Evolutionary conservation across 2,329 filamentous ascomycete genomes (phyloP), one percentile per base, ranked within the genome.

Genomic region (Fusarium graminum): DNA sequence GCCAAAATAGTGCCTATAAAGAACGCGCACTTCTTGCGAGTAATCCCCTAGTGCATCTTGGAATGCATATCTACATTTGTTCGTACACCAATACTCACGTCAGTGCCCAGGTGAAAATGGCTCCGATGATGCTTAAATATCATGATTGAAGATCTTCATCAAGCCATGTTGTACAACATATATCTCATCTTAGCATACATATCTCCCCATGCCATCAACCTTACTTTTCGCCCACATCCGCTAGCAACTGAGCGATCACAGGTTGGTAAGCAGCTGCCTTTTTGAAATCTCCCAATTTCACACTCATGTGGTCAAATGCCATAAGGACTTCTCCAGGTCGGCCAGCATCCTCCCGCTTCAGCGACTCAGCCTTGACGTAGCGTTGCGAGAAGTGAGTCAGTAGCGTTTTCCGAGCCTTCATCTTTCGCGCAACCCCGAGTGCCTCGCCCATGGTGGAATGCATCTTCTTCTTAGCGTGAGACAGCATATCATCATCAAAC

Each of bases 331-430:
- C 74, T 59, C 78, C 77, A 52, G 70, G 61, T 61, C 59, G 67
- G 25, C 68, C 66, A 32, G 88, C 82, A 16, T 49, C 59, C 8
- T 67, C 62, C 22, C 68, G 42, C 22, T 71, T 68, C 55, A 79
- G 61, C 42, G 75, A 74, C 28, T 76, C 75, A 13, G 74, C 59
- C 78, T 94, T 94, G 72, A 92, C 90, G 77, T 99, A 99, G 9
- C 95, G 86, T 80, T 99, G 95, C 54, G 90, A 94, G 79, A 99
- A 99, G 77, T 99, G 95, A 9, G 95, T 99, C 46, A 99, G 83
- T 54, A 99, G 80, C 16, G 95, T 89, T 16, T 92, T 85, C 66
- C 89, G 87, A 0, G 94, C 95, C 28, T 85, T 79, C 95, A 99
- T 99, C 43, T 82, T 80, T 13, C 85, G 83, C 3, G 90, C 94